These are phyloP conservation scores for Tricholoma sp. DNA, from an alignment of 768 basidiomycete genomes.

Conservation along the genomic window DNA sequence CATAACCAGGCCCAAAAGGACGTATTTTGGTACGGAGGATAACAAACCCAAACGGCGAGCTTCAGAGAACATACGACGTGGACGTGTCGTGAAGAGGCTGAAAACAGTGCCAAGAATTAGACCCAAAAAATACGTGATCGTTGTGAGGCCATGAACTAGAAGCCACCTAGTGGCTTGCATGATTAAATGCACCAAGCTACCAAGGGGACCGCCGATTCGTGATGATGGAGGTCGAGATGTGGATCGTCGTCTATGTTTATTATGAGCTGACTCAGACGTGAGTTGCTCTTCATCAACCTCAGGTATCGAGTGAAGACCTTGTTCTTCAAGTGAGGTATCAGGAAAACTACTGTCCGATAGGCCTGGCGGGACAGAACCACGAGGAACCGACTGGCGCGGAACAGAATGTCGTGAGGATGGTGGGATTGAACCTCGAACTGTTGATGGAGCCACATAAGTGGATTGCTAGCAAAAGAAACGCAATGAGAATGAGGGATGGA, in stretches of 20 bases:
- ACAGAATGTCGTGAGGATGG: slow-evolving; percentile 17
- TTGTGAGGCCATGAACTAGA: slow-evolving; percentile 13
- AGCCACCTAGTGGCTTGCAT: slow-evolving; percentile 17
- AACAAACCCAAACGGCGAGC: not conserved
- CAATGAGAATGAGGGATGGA: not conserved
- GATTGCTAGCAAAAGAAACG: slow-evolving; percentile 17
- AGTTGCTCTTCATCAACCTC: slow-evolving; percentile 55
- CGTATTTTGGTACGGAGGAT: slow-evolving; percentile 31
- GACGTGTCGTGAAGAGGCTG: slow-evolving; percentile 26
- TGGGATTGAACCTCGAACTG: slow-evolving; percentile 33
- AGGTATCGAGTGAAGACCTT: slow-evolving; percentile 56
- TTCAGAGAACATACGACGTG: slow-evolving; percentile 27
- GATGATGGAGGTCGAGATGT: slow-evolving; percentile 26
- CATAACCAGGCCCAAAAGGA: slow-evolving; percentile 38
- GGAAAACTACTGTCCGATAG: slow-evolving; percentile 18
- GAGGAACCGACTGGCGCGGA: slow-evolving; percentile 28
- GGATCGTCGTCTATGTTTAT: slow-evolving; percentile 26
- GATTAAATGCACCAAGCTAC: slow-evolving; percentile 31
- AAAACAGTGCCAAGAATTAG: slow-evolving; percentile 42
- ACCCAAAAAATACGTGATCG: slow-evolving; percentile 40
- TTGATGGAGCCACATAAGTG: slow-evolving; percentile 26
- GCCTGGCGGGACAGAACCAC: slow-evolving; percentile 39
- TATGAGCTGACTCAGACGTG: slow-evolving; percentile 17
- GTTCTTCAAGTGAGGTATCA: slow-evolving; percentile 39
- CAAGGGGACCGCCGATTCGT: slow-evolving; percentile 41